Evolutionary conservation across 768 basidiomycete species (phyloP).

Genomic region (Tylopilus vinaceipallidus): DNA sequence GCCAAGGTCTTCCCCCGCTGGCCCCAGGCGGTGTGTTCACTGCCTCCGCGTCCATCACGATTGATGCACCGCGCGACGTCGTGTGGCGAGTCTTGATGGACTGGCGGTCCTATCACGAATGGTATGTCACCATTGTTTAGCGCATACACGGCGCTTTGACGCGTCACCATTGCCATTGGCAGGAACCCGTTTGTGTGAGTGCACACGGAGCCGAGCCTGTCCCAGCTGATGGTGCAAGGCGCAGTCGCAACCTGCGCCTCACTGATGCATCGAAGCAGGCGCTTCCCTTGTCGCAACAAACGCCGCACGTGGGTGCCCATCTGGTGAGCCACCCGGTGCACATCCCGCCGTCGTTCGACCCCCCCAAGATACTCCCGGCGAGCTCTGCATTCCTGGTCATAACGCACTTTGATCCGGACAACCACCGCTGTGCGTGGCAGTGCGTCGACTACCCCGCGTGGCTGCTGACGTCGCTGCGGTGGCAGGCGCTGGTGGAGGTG

Average conservation of each 20-base stretch:
- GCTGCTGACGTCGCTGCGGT: conserved; percentile 55
- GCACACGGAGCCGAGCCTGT: not conserved
- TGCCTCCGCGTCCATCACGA: conserved; percentile 44
- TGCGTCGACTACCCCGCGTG: conserved; percentile 40
- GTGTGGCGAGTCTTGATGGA: conserved; percentile 64
- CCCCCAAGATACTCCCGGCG: conserved; percentile 32
- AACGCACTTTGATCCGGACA: conserved; percentile 49
- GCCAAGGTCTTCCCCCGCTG: conserved; percentile 38
- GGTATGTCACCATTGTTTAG: conserved; percentile 39
- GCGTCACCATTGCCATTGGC: not conserved
- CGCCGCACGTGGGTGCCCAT: conserved; percentile 45
- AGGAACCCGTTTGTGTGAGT: conserved; percentile 72
- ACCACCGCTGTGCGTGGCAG: conserved; percentile 58
- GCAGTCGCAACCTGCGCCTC: conserved; percentile 49
- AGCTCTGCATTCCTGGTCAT: conserved; percentile 45
- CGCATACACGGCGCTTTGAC: conserved; percentile 1
- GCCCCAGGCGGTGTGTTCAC: conserved; percentile 45
- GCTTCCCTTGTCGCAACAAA: conserved; percentile 43
- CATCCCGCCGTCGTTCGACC: conserved; percentile 57
- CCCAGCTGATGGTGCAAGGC: not conserved
- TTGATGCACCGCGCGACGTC: conserved; percentile 58
- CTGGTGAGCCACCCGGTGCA: conserved; percentile 51
- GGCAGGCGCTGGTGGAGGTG: conserved; percentile 55
- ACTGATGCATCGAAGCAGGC: conserved; percentile 41
- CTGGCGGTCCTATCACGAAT: conserved; percentile 60